Evolutionary conservation across 2,329 filamentous ascomycete genomes (phyloP), one percentile per base, ranked within the genome.

Genomic region (Hypoxylon sp.): DNA sequence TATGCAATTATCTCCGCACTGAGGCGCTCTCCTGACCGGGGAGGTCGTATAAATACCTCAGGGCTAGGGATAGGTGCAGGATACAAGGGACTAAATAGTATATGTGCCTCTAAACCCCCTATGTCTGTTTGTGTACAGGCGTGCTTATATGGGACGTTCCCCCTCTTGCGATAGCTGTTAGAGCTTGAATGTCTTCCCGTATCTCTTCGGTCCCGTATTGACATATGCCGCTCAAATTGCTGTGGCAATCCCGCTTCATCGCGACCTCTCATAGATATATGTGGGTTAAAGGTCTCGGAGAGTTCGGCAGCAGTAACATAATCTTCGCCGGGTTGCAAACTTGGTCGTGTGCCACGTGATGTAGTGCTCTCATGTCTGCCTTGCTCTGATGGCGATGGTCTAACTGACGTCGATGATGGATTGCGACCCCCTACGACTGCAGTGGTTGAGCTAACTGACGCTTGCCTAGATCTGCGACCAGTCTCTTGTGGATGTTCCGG

Each of bases 91-190:
- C 6, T 3, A 2, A 24, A 44, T 11, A 29, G 13, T 1, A 29
- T 8, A 9, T 19, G 19, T 8, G 19, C 8, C 13, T 24, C 44
- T 4, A 47, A 19, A 2, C 55, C 55, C 6, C 26, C 4, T 14
- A 47, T 10, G 19, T 48, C 55, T n/a, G 55, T 58, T 9, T 58
- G 55, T 13, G 55, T 6, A 19, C 37, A 17, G 5, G 55, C 31
- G 55, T 29, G 6, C 9, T n/a, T 58, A 6, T 13, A 17, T 8
- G 55, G 26, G 19, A 6, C 29, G 6, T 50, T 35, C 19, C 11
- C 33, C 13, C 11, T 46, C 8, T 4, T 44, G 6, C 24, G 29
- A 5, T 17, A 14, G 8, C 1, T 55, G 52, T n/a, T 37, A 3
- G 37, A 10, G 22, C 8, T 5, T 31, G 52, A 22, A n/a, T 3